Percentiles rank a stretch among this genome's conserved stretches.
These are phyloP conservation scores for Hypoxylon lienhwacheense DNA, from an alignment of 495 filamentous ascomycete species.

Conservation along the genomic window DNA sequence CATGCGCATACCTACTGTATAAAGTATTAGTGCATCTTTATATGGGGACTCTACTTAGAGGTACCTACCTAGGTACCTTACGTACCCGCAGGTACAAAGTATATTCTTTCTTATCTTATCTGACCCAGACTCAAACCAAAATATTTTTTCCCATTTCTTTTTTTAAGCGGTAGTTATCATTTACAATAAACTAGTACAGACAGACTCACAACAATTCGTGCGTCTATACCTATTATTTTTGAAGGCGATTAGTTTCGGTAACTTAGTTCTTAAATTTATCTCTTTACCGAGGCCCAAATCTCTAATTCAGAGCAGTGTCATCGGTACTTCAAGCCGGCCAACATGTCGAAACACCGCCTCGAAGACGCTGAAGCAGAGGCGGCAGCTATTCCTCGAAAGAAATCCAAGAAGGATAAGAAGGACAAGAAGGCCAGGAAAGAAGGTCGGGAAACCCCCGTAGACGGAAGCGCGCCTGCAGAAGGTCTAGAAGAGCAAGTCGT, in stretches of 20 bases:
- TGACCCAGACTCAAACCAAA: no score
- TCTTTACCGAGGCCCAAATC: background rate
- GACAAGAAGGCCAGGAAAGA: constrained; percentile 38
- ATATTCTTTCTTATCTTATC: background rate
- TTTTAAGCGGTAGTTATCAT: no score
- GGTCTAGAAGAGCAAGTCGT: constrained; percentile 3
- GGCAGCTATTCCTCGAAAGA: constrained; percentile 33
- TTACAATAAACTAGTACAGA: no score
- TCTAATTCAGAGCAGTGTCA: background rate
- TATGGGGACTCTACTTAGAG: no score
- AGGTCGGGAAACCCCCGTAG: constrained; percentile 13
- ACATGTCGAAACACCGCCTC: constrained; percentile 39
- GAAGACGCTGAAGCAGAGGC: constrained; percentile 39
- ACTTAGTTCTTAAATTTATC: background rate
- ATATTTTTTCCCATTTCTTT: background rate
- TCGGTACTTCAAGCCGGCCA: background rate
- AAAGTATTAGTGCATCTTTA: no score
- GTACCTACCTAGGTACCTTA: no score
- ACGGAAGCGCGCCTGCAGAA: background rate
- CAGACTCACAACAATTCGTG: no score
- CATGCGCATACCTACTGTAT: no score
- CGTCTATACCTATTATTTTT: background rate
- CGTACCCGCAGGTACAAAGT: background rate
- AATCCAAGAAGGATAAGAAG: constrained; percentile 42
- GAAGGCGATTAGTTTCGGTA: background rate